A percentile compares a stretch with the other conserved stretches of the same genome.
Conservation (phyloP, 257 asterid species). For the Penstemon eatonii region DNA sequence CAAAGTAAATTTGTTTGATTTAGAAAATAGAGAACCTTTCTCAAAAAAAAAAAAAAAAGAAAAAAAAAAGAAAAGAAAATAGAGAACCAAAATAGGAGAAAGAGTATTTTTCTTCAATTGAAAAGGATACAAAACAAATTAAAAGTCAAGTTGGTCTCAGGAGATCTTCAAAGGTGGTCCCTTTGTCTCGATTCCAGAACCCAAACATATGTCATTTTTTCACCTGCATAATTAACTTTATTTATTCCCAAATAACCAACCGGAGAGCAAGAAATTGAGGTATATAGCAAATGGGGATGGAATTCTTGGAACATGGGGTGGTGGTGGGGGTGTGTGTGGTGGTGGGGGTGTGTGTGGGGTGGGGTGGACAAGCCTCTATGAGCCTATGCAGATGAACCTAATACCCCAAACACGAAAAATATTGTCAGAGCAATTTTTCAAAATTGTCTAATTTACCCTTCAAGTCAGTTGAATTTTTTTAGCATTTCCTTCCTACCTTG, state of each 20-base stretch:
- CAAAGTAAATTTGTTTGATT: too few relatives aligned
- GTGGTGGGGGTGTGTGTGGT: neutral
- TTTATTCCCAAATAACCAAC: slow-evolving; percentile 34
- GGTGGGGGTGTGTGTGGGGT: neutral
- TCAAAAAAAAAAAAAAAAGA: too few relatives aligned
- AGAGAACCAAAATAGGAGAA: too few relatives aligned
- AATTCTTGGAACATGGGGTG: neutral
- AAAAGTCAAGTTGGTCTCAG: slow-evolving; percentile 28
- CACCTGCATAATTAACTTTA: slow-evolving; percentile 35
- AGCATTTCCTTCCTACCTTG: too few relatives aligned
- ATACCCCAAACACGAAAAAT: too few relatives aligned
- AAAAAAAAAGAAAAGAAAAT: too few relatives aligned
- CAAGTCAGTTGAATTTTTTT: too few relatives aligned
- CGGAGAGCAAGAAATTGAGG: slow-evolving; percentile 21
- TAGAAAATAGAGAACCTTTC: too few relatives aligned
- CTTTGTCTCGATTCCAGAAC: slow-evolving; percentile 21
- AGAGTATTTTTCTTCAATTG: too few relatives aligned
- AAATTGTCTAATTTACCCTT: too few relatives aligned
- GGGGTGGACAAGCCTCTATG: slow-evolving; percentile 3
- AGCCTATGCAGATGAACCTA: neutral
- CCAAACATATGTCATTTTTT: slow-evolving; percentile 25
- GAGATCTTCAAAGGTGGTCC: slow-evolving; percentile 29
- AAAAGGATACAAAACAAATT: neutral
- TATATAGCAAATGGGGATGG: neutral
- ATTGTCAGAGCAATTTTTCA: too few relatives aligned